Evolutionary conservation across 129 eudicot genomes (phyloP), one percentile per base, ranked within the genome.

Genomic region (Saposhnikovia divaricata): DNA sequence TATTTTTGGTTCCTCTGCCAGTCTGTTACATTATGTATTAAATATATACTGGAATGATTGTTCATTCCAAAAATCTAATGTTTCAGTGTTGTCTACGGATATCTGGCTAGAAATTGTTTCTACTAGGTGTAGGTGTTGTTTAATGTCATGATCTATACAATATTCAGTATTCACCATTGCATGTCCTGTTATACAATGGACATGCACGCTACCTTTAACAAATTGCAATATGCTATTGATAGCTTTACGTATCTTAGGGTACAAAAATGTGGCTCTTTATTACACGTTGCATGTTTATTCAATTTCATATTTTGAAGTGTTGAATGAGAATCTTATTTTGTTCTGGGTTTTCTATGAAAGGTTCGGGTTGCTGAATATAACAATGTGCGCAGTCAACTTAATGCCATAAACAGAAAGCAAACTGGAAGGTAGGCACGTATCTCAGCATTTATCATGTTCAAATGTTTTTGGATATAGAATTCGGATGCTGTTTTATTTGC

Each of bases 351-450:
- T 61, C 15, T 61, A 25, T 61, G 34, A 6, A 61, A 94, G 97
- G 97, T 94, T 76, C 96, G 98, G 72, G 87, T 91, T 85, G 96
- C 98, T 76, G 97, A 94, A 83, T 90, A 90, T 88, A 94, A 85
- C 89, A 92, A 94, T 80, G 92, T 94, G 76, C 93, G 96, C 81
- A 92, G 97, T 86, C 98, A 90, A 85, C 98, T 94, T 59, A 92
- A 86, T 85, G 87, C 93, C 80, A 92, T 94, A 57, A 94, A 94
- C 87, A 77, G 97, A 82, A 94, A 94, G 92, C 97, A 92, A 81
- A 85, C 88, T 10, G 98, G 98, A 86, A 91, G 97, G 98, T 94
- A 86, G 78, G 87, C 37, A 48, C 27, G 13, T 28, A 18, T 77
- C 28, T 50, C 77, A 76, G 68, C 27, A 0, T 61, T 61, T 5